Evolutionary conservation across 768 basidiomycete genomes (phyloP).

Genomic region (Rhodotorula paludigena): DNA sequence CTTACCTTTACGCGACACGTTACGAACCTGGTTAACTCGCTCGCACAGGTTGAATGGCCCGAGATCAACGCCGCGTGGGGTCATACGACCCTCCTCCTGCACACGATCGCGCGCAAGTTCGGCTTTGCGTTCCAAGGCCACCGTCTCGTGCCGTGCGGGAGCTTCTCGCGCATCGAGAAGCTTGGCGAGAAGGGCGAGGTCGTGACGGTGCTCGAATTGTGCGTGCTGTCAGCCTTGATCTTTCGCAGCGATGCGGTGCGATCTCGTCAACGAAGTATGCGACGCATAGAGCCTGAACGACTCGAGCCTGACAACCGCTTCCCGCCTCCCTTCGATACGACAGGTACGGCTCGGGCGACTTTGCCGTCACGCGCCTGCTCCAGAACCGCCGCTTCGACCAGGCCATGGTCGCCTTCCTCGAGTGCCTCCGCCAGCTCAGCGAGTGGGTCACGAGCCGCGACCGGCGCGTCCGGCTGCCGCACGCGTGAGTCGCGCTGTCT

Average conservation of each 20-base stretch:
- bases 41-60: slow-evolving; percentile 80
- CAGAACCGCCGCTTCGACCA: slow-evolving; percentile 95
- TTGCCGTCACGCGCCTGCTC: slow-evolving; percentile 77
- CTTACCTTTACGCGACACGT: background rate
- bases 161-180: slow-evolving; percentile 80
- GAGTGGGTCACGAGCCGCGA: slow-evolving; percentile 74
- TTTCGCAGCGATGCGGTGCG: background rate
- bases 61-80: slow-evolving; percentile 99
- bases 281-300: too few species aligned
- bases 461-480: slow-evolving; percentile 66
- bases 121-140: slow-evolving; percentile 88
- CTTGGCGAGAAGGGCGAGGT: slow-evolving; percentile 59
- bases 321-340: too few species aligned
- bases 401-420: slow-evolving; percentile 92
- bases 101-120: slow-evolving; percentile 85
- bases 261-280: too few species aligned
- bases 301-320: background rate
- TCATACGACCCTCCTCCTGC: slow-evolving; percentile 81
- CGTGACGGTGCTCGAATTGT: slow-evolving; percentile 70
- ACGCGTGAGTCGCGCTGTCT: slow-evolving; percentile 61
- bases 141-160: slow-evolving; percentile 86
- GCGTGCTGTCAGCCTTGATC: slow-evolving; percentile 24
- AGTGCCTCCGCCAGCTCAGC: slow-evolving; percentile 85
- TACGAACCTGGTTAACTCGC: background rate
- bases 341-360: slow-evolving; percentile 82